A percentile compares a stretch with the other conserved stretches of the same genome.
These are phyloP conservation scores for Fusarium praegraminearum DNA, from an alignment of 2,329 filamentous ascomycete species.

Conservation along the genomic window DNA sequence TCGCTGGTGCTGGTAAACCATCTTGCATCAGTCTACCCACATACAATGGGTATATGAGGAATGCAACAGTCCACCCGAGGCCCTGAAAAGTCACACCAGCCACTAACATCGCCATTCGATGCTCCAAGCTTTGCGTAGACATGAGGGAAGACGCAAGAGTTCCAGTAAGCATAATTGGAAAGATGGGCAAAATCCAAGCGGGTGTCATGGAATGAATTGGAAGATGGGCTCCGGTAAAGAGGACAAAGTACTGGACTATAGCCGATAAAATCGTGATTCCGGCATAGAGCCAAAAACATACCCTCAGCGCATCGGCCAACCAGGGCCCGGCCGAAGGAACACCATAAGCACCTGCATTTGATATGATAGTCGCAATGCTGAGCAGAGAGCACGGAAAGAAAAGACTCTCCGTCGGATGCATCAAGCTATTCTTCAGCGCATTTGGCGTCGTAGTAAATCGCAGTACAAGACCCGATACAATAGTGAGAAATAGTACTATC, in stretches of 20 bases:
- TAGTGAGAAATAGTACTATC: slow-evolving; percentile 61
- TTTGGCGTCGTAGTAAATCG: slow-evolving; percentile 70
- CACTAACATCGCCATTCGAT: slow-evolving; percentile 45
- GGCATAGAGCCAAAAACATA: slow-evolving; percentile 66
- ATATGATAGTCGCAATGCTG: slow-evolving; percentile 72
- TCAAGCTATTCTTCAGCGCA: slow-evolving; percentile 62
- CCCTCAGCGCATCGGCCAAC: slow-evolving; percentile 59
- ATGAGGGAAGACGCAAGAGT: slow-evolving; percentile 44
- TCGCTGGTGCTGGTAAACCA: slow-evolving; percentile 44
- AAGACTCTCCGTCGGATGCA: slow-evolving; percentile 67
- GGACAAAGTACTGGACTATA: slow-evolving; percentile 46
- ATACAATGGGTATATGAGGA: slow-evolving; percentile 44
- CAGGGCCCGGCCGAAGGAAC: slow-evolving; percentile 61
- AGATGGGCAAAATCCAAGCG: slow-evolving; percentile 50
- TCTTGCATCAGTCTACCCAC: slow-evolving; percentile 47
- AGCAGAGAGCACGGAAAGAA: slow-evolving; percentile 73
- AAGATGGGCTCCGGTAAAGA: slow-evolving; percentile 48
- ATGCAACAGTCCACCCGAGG: slow-evolving; percentile 46
- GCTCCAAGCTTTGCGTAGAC: slow-evolving; percentile 42
- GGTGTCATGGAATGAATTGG: slow-evolving; percentile 48
- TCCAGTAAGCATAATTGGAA: slow-evolving; percentile 48
- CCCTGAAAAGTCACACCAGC: slow-evolving; percentile 47
- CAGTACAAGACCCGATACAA: slow-evolving; percentile 65
- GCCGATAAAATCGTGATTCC: slow-evolving; percentile 48
- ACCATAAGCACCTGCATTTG: slow-evolving; percentile 74